Percentiles rank a stretch among this genome's conserved stretches.
Conservation (phyloP, 805 yeast species). For the Gaillardinia entomophila region DNA sequence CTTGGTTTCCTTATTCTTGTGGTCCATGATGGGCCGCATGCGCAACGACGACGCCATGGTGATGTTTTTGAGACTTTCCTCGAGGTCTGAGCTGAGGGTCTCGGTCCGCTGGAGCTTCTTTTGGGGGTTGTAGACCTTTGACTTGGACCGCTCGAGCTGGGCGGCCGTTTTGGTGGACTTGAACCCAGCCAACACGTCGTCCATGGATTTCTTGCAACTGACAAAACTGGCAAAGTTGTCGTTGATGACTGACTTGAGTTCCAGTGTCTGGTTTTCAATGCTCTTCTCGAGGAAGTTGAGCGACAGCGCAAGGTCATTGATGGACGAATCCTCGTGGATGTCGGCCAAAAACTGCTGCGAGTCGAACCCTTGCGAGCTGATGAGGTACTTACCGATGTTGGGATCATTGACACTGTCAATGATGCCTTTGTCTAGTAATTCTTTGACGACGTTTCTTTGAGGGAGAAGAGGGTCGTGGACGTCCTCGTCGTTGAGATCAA, state of each 20-base stretch:
- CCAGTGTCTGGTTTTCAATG: slow-evolving; percentile 29
- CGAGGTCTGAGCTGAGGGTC: slow-evolving; percentile 28
- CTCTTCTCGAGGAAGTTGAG: slow-evolving; percentile 26
- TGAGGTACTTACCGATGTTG: slow-evolving; percentile 22
- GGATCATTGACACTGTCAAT: slow-evolving; percentile 23
- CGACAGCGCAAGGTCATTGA: slow-evolving; percentile 25
- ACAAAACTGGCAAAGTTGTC: slow-evolving; percentile 31
- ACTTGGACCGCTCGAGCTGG: slow-evolving; percentile 28
- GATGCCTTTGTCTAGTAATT: slow-evolving; percentile 17
- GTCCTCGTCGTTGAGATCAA: slow-evolving; percentile 13
- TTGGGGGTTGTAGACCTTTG: slow-evolving; percentile 33
- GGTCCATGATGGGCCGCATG: slow-evolving; percentile 38
- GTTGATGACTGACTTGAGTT: slow-evolving; percentile 31
- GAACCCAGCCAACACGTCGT: slow-evolving; percentile 29
- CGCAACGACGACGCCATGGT: slow-evolving; percentile 30
- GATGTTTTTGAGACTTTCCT: slow-evolving; percentile 32
- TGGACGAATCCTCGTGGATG: slow-evolving; percentile 31
- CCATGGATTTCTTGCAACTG: slow-evolving; percentile 34
- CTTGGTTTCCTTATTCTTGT: slow-evolving; percentile 29
- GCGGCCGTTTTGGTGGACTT: slow-evolving; percentile 27
- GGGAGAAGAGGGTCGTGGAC: slow-evolving; percentile 30
- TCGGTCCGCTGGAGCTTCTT: slow-evolving; percentile 15
- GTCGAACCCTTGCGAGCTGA: slow-evolving; percentile 31
- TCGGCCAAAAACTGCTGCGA: slow-evolving; percentile 30
- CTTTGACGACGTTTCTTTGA: slow-evolving; percentile 20